A percentile compares a stretch with the other conserved stretches of the same genome.
Evolutionary conservation across 805 yeast genomes (phyloP).

Genomic region (Saccharomycopsis javanensis): DNA sequence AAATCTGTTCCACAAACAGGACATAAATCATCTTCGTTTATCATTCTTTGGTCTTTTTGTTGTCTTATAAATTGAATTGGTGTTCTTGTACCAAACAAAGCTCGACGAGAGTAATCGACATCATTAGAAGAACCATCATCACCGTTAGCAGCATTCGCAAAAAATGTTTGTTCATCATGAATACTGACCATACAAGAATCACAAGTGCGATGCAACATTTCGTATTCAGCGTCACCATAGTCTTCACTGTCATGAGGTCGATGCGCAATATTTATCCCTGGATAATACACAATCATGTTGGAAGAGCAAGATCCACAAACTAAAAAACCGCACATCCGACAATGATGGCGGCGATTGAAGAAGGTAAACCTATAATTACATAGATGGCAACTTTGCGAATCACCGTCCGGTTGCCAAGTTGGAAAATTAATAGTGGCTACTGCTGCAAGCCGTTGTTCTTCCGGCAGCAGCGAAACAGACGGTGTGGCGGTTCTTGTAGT

Average conservation of each 20-base stretch:
- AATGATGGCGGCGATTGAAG: slow-evolving; percentile 71
- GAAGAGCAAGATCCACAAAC: slow-evolving; percentile 64
- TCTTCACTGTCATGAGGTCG: slow-evolving; percentile 34
- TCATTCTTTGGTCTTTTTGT: not conserved
- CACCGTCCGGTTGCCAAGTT: slow-evolving; percentile 64
- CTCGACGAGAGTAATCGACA: slow-evolving; percentile 5
- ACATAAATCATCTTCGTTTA: slow-evolving; percentile 20
- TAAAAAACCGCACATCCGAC: slow-evolving; percentile 71
- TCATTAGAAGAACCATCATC: slow-evolving; percentile 27
- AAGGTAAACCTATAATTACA: slow-evolving; percentile 47
- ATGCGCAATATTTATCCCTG: slow-evolving; percentile 48
- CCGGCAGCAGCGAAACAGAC: not conserved
- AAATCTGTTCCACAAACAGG: slow-evolving; percentile 31
- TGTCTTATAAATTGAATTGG: not conserved
- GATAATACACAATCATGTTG: slow-evolving; percentile 42
- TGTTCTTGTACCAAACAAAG: slow-evolving; percentile 26
- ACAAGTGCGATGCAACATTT: slow-evolving; percentile 63
- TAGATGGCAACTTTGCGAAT: slow-evolving; percentile 40
- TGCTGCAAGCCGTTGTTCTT: not conserved
- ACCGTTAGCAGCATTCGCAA: slow-evolving; percentile 15
- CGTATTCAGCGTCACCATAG: slow-evolving; percentile 29
- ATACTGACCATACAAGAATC: slow-evolving; percentile 42
- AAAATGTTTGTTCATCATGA: slow-evolving; percentile 9
- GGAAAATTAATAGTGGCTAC: slow-evolving; percentile 24
- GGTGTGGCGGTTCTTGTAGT: not conserved